phyloP scores from a whole-genome alignment of 352 stramenopile genomes.

The Lagenidium sp. region DNA sequence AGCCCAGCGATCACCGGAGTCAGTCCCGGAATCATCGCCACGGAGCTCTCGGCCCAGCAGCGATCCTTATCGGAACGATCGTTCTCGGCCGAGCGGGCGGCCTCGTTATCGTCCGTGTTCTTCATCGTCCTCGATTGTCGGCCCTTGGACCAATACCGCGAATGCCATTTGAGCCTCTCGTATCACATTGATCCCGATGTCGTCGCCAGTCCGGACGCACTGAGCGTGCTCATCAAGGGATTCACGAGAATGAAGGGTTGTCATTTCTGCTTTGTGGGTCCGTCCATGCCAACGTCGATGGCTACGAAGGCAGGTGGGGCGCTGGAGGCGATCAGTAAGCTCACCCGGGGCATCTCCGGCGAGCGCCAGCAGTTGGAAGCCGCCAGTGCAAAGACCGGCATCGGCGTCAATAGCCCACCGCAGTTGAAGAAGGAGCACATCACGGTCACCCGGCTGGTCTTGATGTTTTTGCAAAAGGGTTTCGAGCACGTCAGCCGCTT shows the following conservation, averaged over 20 bases:
- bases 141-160: slow-evolving; percentile 57
- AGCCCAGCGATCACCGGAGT: slow-evolving; percentile 3
- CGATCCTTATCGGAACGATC: slow-evolving; percentile 11
- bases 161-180: slow-evolving; percentile 76
- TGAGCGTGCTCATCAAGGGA: slow-evolving; percentile 69
- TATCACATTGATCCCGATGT: slow-evolving; percentile 84
- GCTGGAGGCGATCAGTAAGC: slow-evolving; percentile 42
- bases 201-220: slow-evolving; percentile 51
- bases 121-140: slow-evolving; percentile 85
- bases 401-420: slow-evolving; percentile 10
- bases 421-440: slow-evolving; percentile 43
- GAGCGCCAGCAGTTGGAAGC: slow-evolving; percentile 23
- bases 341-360: slow-evolving; percentile 47
- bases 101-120: slow-evolving; percentile 35
- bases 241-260: slow-evolving; percentile 84
- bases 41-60: background rate
- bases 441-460: slow-evolving; percentile 63
- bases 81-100: slow-evolving; percentile 22
- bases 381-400: slow-evolving; percentile 1
- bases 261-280: slow-evolving; percentile 85
- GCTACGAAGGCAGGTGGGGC: slow-evolving; percentile 9
- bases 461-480: slow-evolving; percentile 83
- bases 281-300: slow-evolving; percentile 7
- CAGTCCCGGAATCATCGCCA: slow-evolving; percentile 7
- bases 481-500: slow-evolving; percentile 84